Conservation (phyloP, 805 yeast genomes). For the Sugiyamaella lignohabitans region DNA sequence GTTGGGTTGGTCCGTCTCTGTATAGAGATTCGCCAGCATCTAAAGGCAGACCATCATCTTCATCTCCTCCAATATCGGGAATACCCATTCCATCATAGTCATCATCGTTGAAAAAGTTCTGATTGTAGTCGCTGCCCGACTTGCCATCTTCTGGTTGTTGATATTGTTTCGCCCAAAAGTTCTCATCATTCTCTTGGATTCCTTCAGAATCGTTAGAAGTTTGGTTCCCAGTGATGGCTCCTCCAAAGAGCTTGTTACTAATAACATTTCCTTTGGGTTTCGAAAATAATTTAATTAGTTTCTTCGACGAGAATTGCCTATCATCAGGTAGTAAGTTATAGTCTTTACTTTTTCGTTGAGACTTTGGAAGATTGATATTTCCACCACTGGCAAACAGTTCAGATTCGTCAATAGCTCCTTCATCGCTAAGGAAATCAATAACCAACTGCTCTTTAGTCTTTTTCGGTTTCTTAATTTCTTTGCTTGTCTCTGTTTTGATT, state of each 20-base stretch:
- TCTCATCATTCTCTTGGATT: conserved; percentile 45
- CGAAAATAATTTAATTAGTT: conserved; percentile 58
- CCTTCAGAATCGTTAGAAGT: neutral
- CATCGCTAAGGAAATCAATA: conserved; percentile 40
- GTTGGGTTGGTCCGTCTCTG: neutral
- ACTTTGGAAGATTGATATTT: conserved; percentile 38
- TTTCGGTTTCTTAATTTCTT: conserved; percentile 5
- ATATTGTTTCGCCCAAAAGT: conserved; percentile 65
- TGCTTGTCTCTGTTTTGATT: neutral
- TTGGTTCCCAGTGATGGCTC: neutral
- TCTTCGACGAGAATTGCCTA: conserved; percentile 60
- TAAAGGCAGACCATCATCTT: conserved; percentile 10
- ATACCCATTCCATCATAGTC: conserved; percentile 33
- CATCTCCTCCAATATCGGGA: conserved; percentile 17
- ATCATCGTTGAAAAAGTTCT: conserved; percentile 32
- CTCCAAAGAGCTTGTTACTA: conserved; percentile 9
- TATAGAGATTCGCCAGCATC: neutral
- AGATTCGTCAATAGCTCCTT: conserved; percentile 36
- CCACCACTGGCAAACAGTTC: conserved; percentile 38
- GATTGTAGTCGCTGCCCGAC: conserved; percentile 27
- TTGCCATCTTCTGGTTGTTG: conserved; percentile 20
- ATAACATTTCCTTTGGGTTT: conserved; percentile 43
- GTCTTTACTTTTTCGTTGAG: conserved; percentile 36
- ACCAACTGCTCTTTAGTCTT: conserved; percentile 31
- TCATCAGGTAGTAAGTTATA: conserved; percentile 64